Base-by-base conservation (phyloP, 2,329 filamentous ascomycete genomes). In the Fusarium penzigii region DNA sequence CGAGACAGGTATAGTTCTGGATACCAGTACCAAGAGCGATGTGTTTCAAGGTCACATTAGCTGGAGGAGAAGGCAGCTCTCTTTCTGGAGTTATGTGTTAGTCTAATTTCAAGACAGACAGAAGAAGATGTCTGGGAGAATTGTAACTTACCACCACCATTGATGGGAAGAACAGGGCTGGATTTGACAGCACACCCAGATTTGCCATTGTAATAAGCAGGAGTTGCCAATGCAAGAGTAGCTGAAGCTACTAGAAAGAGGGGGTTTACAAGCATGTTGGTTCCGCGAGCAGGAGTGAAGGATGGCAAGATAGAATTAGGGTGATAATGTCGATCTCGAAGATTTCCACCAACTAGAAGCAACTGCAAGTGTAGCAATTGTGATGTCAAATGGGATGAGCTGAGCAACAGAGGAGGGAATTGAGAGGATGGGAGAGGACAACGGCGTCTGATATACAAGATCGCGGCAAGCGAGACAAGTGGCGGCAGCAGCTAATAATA, bases 1-100 rank as follows among this genome's bases (percentile, higher is more conserved):
- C 53, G n/a, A 59, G 57, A 70, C 85, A 88, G 38, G 82, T 85
- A 75, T 88, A 88, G 78, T 88, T 88, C 65, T 88, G 85, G 62
- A 85, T 80, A 51, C 85, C 85, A 61, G 85, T 79, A 59, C 85
- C 85, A 40, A 88, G 71, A 50, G 77, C 78, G 56, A 88, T 80
- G 72, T 78, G 72, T 66, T 81, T 78, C 38, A 85, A 71, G 6
- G 67, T 66, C 41, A 74, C 62, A 55, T 65, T 65, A 10, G 70
- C 55, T 3, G 76, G 58, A 1, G 75, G 75, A 5, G 68, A 53
- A n/a, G 75, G 67, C 29, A 84, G 78, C 46, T 82, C 72, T 20
- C 62, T 64, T 38, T 67, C 74, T 78, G 45, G 16, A 17, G 13
- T 17, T 12, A 13, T 9, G 20, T 59, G 55, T 66, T 56, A 63